Base-by-base conservation (phyloP, 2,329 filamentous ascomycete genomes). In the Tolypocladium cylindrosporum region DNA sequence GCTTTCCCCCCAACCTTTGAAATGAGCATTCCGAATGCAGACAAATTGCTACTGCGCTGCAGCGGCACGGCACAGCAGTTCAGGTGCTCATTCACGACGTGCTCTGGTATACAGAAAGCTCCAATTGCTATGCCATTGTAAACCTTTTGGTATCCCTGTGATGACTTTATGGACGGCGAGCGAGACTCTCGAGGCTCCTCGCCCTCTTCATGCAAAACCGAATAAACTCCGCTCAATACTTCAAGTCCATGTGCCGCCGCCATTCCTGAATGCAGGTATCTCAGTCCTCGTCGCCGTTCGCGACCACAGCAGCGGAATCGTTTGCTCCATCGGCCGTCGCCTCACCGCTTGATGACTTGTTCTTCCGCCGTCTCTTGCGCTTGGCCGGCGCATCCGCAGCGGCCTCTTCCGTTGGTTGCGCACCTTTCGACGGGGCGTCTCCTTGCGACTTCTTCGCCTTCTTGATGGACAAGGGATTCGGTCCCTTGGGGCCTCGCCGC, bases 401-500 rank as follows among this genome's bases (percentile, higher is more conserved):
- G 27, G 42, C 57, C 8, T 67, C 64, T 11, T 61, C 60, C 31
- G 63, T 59, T 42, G 64, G 62, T 7, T 52, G 48, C 8, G 64
- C 59, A 60, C 72, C 34, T 74, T 52, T 67, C 66, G 63, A 63
- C 73, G 76, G 43, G 62, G 55, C 50, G 62, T 65, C 52, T 66
- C 63, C 45, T 65, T 71, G 45, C 13, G 45, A 68, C 68, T 83
- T 84, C 75, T 87, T 89, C 36, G 80, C 63, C 74, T 89, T 90
- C 76, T 87, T 88, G 56, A 88, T 77, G 55, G 86, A 82, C 57
- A 91, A 72, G 10, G 88, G 88, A 69, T 91, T 91, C 1, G 86
- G 87, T 24, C 81, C 84, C 69, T 89, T 90, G 4, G 79, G 80
- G 1, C 86, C 87, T 59, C 79, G 81, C 27, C 67, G 68, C 67